Evolutionary conservation across 352 stramenopile species (phyloP), one percentile per base, ranked within the genome.

Genomic region (Phytophthora chlamydospora): DNA sequence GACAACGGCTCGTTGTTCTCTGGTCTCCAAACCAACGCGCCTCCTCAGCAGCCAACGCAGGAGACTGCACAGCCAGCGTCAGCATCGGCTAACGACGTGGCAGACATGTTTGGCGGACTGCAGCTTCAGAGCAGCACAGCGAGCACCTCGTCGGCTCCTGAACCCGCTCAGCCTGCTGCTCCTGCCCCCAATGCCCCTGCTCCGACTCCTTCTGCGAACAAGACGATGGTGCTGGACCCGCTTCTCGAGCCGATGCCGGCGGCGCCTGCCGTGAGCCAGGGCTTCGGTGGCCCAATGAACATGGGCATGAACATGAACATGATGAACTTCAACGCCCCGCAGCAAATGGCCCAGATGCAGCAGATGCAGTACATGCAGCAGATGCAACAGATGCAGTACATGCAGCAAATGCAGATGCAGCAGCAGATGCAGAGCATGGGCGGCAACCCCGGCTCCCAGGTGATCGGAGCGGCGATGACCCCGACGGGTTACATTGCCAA

Each of bases 401-500:
- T 90, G 76, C 80, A 89, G 50, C 62, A 79, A n/a, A 88, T 90
- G 76, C 83, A 87, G 45, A 73, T 76, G 56, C 68, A 73, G 35
- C 68, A 88, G 40, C 81, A 90, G 52, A 85, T 88, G 73, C 71
- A 80, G 44, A 66, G 78, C 27, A 75, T 75, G 67, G 75, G 73
- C 34, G 66, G 62, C 1, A 76, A 71, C 41, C 50, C 68, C 44
- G 76, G 73, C 4, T 91, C 83, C 10, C 85, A 92, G 47, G 85
- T 93, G 41, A 95, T 95, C 55, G 85, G 85, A 46, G 83, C 85
- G 12, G 85, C 83, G 12, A 95, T 95, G 85, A 95, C 85, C 12
- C 85, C 85, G 7, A 87, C 73, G 17, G 83, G 83, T 12, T 95
- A 95, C 75, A 95, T 95, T 40, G 85, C 85, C 19, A 95, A 95